Conservation (phyloP, 2,329 filamentous ascomycete species). For the Golovinomyces cichoracearum region DNA sequence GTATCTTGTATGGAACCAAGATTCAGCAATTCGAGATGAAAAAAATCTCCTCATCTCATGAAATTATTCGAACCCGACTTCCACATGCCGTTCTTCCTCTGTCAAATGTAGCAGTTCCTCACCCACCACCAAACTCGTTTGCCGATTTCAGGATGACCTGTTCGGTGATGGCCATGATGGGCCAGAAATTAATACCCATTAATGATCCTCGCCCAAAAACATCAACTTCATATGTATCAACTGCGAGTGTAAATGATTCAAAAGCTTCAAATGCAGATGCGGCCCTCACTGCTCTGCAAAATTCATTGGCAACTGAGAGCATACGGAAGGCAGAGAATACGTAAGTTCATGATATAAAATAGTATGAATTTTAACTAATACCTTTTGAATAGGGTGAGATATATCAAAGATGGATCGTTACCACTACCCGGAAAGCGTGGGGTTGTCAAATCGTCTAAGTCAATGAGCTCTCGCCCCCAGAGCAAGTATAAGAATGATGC, state of each 20-base stretch:
- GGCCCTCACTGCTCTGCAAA: slow-evolving; percentile 26
- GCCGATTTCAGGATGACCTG: background rate
- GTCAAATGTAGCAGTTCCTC: background rate
- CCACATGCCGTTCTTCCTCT: background rate
- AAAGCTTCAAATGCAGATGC: slow-evolving; percentile 21
- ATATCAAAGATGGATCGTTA: slow-evolving; percentile 15
- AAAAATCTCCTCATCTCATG: slow-evolving; percentile 4
- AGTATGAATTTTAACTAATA: background rate
- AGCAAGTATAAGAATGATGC: slow-evolving; percentile 7
- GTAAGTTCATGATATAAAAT: slow-evolving; percentile 14
- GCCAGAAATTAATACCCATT: background rate
- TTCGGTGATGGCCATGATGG: background rate
- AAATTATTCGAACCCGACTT: background rate
- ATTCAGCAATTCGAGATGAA: slow-evolving; percentile 23
- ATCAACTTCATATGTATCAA: slow-evolving; percentile 3
- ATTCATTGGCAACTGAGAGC: slow-evolving; percentile 19
- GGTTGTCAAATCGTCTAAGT: slow-evolving; percentile 8
- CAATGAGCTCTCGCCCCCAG: slow-evolving; percentile 9
- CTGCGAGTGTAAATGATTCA: slow-evolving; percentile 14
- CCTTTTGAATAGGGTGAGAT: slow-evolving; percentile 15
- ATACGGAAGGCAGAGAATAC: slow-evolving; percentile 22
- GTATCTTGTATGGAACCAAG: slow-evolving; percentile 26
- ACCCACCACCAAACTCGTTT: background rate
- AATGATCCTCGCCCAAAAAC: slow-evolving; percentile 1
- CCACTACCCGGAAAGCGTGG: slow-evolving; percentile 7